Base-by-base conservation (phyloP, 768 basidiomycete species). In the Pleurotus cornucopiae region DNA sequence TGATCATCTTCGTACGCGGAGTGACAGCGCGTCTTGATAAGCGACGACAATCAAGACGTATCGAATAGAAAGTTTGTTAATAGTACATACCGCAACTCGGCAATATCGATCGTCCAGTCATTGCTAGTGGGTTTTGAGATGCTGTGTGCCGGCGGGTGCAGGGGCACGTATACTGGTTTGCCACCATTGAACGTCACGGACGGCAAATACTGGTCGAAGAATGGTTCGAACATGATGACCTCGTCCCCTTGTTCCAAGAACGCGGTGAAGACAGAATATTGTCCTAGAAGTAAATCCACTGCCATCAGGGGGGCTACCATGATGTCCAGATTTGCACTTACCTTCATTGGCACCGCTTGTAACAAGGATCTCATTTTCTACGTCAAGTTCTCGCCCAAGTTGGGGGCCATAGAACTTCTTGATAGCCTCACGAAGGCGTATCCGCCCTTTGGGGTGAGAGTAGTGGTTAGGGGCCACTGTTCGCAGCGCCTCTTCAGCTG, bases 301-400 rank as follows among this genome's bases (percentile, higher is more conserved):
- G 20, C 7, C 30, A 11, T 34, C 30, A 9, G 30, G 11, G 11
- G 11, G 0, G 11, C 3, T 34, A 34, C 30, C 11, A 11, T 11
- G 30, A 34, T 9, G 7, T 0, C 30, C 30, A 34, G 30, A 34
- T 9, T 34, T 34, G 30, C 23, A 58, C 69, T 57, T 61, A 89
- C 95, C 96, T 82, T 96, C 92, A 69, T 98, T 98, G 6, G 96
- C 96, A 34, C 97, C 97, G 62, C 95, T 96, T 2, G 95, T 94
- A 45, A 98, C 89, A 16, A 95, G 76, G 43, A 99, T 94, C 69
- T 98, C 94, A 1, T 82, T 79, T 60, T 97, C 92, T 20, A 88
- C 81, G 64, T 94, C 82, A 13, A 99, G 78, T 2, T 85, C 77
- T 56, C 92, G 81, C 21, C 80, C 75, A 46, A 83, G 76, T 47